A percentile compares a stretch with the other conserved stretches of the same genome.
These are phyloP conservation scores for Salix caprea DNA, from an alignment of 345 rosid genomes.

Conservation along the genomic window DNA sequence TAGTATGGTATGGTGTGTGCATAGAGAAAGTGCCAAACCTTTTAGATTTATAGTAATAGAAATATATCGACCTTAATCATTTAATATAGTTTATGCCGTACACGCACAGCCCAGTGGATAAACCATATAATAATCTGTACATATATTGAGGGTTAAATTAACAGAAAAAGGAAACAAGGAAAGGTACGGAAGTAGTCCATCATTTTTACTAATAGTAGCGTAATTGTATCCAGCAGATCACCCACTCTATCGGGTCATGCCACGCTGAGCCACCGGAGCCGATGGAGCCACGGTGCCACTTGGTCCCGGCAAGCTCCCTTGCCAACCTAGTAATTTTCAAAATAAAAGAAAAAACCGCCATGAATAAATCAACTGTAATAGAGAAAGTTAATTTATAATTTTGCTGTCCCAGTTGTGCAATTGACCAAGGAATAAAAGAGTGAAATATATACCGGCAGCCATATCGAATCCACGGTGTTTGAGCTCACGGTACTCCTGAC, in stretches of 20 bases:
- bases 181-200: no score
- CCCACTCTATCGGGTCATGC: background rate
- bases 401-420: background rate
- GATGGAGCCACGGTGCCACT: background rate
- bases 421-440: background rate
- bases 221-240: no score
- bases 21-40: no score
- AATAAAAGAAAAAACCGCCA: no score
- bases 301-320: background rate
- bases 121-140: background rate
- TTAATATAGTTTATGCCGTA: background rate
- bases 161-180: background rate
- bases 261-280: background rate
- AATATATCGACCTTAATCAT: no score
- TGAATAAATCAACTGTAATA: no score
- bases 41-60: no score
- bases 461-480: constrained; percentile 37
- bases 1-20: no score
- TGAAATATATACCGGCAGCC: constrained; percentile 21
- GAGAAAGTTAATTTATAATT: background rate
- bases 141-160: background rate
- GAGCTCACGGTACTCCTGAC: constrained; percentile 39
- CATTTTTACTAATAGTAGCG: background rate
- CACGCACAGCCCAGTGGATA: background rate
- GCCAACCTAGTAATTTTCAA: constrained; percentile 1